phyloP scores from a whole-genome alignment of 2,329 filamentous ascomycete genomes.

The Juglanconis juglandina region DNA sequence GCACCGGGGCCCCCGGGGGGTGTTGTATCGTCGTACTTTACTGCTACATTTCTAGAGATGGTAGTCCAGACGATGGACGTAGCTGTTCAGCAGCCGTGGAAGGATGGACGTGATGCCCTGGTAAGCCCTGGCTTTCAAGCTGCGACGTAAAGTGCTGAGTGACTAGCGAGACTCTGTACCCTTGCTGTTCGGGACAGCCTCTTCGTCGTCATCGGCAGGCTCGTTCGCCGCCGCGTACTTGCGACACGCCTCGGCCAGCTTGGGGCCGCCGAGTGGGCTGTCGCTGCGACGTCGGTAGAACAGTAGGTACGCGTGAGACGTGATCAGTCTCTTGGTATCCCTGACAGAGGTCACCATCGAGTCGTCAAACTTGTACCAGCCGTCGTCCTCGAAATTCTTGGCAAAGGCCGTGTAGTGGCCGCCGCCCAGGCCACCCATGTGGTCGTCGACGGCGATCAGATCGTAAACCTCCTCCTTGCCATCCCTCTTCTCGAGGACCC shows the following conservation, averaged over 20 bases:
- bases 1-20: not conserved
- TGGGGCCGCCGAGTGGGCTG: slow-evolving; percentile 72
- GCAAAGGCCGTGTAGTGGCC: slow-evolving; percentile 96
- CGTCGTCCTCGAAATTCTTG: slow-evolving; percentile 82
- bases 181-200: slow-evolving; percentile 11
- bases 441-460: slow-evolving; percentile 91
- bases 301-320: slow-evolving; percentile 79
- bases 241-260: slow-evolving; percentile 66
- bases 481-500: slow-evolving; percentile 75
- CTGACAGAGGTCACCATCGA: slow-evolving; percentile 63
- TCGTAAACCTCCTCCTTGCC: slow-evolving; percentile 86
- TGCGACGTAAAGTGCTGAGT: slow-evolving; percentile 3
- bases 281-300: slow-evolving; percentile 89
- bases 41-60: not conserved
- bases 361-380: slow-evolving; percentile 98
- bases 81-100: not conserved
- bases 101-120: not conserved
- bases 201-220: slow-evolving; percentile 11
- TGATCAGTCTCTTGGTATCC: slow-evolving; percentile 63
- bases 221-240: slow-evolving; percentile 2
- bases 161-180: slow-evolving; percentile 15
- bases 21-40: not conserved
- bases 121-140: not conserved
- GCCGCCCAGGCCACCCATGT: slow-evolving; percentile 88
- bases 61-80: not conserved